Percentiles rank a stretch among this genome's conserved stretches.
Evolutionary conservation across 2,329 filamentous ascomycete species (phyloP).

Genomic region (Pezicula radicicola): DNA sequence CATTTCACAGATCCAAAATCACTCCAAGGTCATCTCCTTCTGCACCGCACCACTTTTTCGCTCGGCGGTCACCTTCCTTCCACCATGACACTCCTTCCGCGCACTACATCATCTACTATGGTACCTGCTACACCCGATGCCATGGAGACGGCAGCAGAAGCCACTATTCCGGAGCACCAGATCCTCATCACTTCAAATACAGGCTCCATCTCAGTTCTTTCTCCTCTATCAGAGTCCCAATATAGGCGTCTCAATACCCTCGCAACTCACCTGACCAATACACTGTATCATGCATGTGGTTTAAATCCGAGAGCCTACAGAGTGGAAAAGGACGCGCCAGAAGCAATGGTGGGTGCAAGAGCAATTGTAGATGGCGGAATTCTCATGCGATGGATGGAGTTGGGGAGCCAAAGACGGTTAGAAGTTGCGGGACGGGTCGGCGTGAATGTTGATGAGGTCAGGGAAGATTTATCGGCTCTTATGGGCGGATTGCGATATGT

Average conservation of each 20-base stretch:
- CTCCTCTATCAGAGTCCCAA: conserved; percentile 71
- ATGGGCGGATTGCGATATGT: conserved; percentile 60
- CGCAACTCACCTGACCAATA: conserved; percentile 73
- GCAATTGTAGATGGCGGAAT: conserved; percentile 71
- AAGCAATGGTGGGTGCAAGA: conserved; percentile 38
- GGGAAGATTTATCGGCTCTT: conserved; percentile 64
- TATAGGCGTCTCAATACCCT: conserved; percentile 84
- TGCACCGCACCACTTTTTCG: conserved; percentile 86
- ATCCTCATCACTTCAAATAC: conserved; percentile 72
- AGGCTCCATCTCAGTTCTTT: conserved; percentile 74
- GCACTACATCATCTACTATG: conserved; percentile 47
- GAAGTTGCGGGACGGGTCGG: conserved; percentile 77
- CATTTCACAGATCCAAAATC: conserved; percentile 76
- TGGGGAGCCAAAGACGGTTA: conserved; percentile 65
- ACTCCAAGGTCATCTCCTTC: conserved; percentile 79
- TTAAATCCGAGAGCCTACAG: conserved; percentile 83
- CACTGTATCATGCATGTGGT: conserved; percentile 72
- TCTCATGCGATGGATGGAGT: conserved; percentile 70
- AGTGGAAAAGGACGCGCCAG: conserved; percentile 50
- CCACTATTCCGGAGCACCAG: conserved; percentile 34
- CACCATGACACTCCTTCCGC: conserved; percentile 72
- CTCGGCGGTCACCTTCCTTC: conserved; percentile 75
- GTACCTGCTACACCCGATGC: conserved; percentile 39
- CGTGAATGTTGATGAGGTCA: conserved; percentile 61
- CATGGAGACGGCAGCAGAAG: conserved; percentile 22